Percentiles rank a stretch among this genome's conserved stretches.
These are phyloP conservation scores for Solanum lignicaule DNA, from an alignment of 257 asterid genomes.

Conservation along the genomic window DNA sequence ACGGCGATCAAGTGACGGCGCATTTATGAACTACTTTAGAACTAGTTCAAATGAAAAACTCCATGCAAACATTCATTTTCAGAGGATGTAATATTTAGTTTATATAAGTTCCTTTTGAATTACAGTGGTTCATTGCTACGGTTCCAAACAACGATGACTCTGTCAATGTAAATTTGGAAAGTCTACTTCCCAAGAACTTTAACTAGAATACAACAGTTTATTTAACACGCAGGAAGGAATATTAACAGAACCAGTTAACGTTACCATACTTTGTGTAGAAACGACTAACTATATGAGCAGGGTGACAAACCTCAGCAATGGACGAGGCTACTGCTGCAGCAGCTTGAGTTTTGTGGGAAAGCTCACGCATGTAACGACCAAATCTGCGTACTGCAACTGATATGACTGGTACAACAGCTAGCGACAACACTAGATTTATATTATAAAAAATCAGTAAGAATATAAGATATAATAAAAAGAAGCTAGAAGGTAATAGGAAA, in stretches of 20 bases:
- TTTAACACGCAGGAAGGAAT: background rate
- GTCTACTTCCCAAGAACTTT: background rate
- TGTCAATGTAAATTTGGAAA: background rate
- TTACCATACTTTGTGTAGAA: background rate
- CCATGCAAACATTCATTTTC: background rate
- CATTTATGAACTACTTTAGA: background rate
- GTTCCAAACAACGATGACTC: background rate
- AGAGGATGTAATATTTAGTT: background rate
- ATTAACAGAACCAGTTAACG: background rate
- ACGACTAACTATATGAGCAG: background rate
- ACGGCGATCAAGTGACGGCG: background rate
- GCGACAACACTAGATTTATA: slow-evolving; percentile 49
- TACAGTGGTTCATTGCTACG: background rate
- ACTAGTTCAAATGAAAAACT: background rate
- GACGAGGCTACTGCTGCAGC: slow-evolving; percentile 91
- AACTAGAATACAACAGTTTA: background rate
- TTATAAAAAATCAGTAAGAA: background rate
- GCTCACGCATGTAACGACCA: slow-evolving; percentile 71
- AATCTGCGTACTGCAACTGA: slow-evolving; percentile 58
- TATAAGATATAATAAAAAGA: background rate
- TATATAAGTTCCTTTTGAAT: background rate
- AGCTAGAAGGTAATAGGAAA: background rate
- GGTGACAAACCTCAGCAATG: slow-evolving; percentile 65
- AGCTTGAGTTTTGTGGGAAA: slow-evolving; percentile 81
- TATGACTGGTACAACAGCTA: slow-evolving; percentile 71